Conservation (phyloP, 805 yeast genomes). For the Metschnikowia orientalis region DNA sequence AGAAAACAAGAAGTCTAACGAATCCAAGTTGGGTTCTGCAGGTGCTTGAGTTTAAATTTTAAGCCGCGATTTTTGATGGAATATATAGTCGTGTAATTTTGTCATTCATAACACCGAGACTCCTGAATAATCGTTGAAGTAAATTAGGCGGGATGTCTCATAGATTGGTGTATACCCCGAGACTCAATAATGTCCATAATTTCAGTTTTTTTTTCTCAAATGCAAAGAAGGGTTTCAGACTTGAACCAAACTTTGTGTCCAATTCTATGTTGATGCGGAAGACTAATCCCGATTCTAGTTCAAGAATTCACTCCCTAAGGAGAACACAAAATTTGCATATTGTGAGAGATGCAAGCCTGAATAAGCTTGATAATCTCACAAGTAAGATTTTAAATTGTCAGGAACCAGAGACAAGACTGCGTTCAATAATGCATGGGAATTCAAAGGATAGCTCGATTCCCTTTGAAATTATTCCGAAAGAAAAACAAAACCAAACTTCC, state of each 20-base stretch:
- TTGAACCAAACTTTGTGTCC: conserved; percentile 33
- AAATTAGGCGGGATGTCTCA: conserved; percentile 20
- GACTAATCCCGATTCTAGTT: conserved; percentile 2
- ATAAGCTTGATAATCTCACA: conserved; percentile 30
- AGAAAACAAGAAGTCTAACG: conserved; percentile 52
- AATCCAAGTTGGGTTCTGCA: conserved; percentile 14
- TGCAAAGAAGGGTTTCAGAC: conserved; percentile 25
- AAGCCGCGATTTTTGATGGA: conserved; percentile 2
- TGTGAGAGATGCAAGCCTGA: too few species aligned
- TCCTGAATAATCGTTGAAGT: too few species aligned
- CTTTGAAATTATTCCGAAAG: conserved; percentile 49
- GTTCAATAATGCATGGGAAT: conserved; percentile 14
- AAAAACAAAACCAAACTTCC: conserved; percentile 12
- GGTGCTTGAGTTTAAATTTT: neutral
- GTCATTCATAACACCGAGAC: too few species aligned
- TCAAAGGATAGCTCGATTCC: too few species aligned
- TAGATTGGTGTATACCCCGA: conserved; percentile 17
- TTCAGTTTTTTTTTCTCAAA: conserved; percentile 38
- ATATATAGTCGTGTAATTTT: conserved; percentile 13
- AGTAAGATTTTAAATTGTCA: conserved; percentile 44
- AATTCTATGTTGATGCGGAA: conserved; percentile 24
- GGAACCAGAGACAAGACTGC: conserved; percentile 27
- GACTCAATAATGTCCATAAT: conserved; percentile 21
- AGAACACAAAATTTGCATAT: too few species aligned
- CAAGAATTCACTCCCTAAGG: too few species aligned